Conservation (phyloP, 2,329 filamentous ascomycete species). For the Metarhizium guizhouense region DNA sequence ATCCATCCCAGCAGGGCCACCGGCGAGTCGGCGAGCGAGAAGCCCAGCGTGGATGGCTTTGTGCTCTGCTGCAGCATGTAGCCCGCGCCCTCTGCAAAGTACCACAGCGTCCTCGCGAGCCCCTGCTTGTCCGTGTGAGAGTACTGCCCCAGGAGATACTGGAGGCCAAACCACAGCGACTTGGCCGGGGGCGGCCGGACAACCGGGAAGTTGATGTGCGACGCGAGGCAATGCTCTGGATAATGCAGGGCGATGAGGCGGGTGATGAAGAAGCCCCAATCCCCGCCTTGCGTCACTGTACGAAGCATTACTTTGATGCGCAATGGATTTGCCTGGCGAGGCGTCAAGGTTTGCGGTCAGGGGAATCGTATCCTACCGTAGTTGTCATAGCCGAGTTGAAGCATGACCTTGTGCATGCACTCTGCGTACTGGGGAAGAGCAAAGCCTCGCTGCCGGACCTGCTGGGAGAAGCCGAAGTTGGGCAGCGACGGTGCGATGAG, state of each 20-base stretch:
- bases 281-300: constrained; percentile 50
- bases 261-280: constrained; percentile 62
- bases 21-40: constrained; percentile 56
- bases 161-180: constrained; percentile 48
- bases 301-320: constrained; percentile 34
- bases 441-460: constrained; percentile 21
- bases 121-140: constrained; percentile 24
- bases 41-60: constrained; percentile 64
- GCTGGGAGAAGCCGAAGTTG: constrained; percentile 34
- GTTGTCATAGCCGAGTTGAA: constrained; percentile 46
- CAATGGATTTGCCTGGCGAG: neutral
- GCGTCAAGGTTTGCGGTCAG: neutral
- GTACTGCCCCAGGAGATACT: constrained; percentile 45
- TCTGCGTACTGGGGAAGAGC: constrained; percentile 34
- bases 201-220: constrained; percentile 47
- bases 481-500: constrained; percentile 50
- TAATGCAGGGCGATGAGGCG: constrained; percentile 52
- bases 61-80: constrained; percentile 38
- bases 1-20: constrained; percentile 68
- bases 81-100: constrained; percentile 39
- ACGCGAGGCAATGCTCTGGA: constrained; percentile 40
- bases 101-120: constrained; percentile 46
- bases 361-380: constrained; percentile 16
- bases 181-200: constrained; percentile 37
- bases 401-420: constrained; percentile 59